phyloP scores from a whole-genome alignment of 2,329 filamentous ascomycete genomes.

The Talaromyces sp. region DNA sequence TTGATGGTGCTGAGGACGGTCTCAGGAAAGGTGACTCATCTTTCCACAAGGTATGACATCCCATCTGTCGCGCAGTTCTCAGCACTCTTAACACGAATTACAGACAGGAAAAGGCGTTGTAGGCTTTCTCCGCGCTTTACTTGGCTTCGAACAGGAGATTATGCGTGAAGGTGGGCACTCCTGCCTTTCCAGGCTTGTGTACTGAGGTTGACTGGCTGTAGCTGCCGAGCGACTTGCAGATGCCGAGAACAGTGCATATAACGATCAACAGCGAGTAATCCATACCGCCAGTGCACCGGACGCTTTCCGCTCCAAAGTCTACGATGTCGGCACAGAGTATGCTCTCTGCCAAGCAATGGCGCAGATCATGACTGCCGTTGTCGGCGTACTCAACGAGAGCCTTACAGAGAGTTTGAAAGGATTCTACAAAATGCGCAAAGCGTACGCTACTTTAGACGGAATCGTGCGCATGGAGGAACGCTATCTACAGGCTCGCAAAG shows the following conservation, averaged over 20 bases:
- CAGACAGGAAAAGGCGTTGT: constrained; percentile 76
- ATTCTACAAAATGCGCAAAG: constrained; percentile 89
- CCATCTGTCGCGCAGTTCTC: constrained; percentile 2
- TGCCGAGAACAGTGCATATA: constrained; percentile 71
- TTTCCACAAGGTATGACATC: constrained; percentile 68
- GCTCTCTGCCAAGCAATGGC: constrained; percentile 78
- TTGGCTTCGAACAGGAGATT: constrained; percentile 88
- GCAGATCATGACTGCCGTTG: constrained; percentile 83
- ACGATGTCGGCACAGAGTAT: constrained; percentile 81
- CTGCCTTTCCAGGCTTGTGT: constrained; percentile 2
- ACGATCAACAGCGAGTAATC: constrained; percentile 71
- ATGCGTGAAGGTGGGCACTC: constrained; percentile 64
- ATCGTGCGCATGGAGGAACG: constrained; percentile 72
- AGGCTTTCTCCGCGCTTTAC: constrained; percentile 76
- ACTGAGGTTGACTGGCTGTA: constrained; percentile 29
- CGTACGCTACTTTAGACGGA: constrained; percentile 74
- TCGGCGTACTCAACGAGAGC: constrained; percentile 87
- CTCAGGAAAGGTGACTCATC: constrained; percentile 70
- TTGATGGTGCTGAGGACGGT: constrained; percentile 73
- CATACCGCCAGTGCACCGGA: constrained; percentile 54
- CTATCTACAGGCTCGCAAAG: constrained; percentile 40
- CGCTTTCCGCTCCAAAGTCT: constrained; percentile 60
- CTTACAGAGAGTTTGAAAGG: constrained; percentile 85
- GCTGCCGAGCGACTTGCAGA: constrained; percentile 68
- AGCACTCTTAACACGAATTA: background rate